Conservation (phyloP, 1,284 basidiomycete genomes). For the Cutaneotrichosporon cyanovorans region DNA sequence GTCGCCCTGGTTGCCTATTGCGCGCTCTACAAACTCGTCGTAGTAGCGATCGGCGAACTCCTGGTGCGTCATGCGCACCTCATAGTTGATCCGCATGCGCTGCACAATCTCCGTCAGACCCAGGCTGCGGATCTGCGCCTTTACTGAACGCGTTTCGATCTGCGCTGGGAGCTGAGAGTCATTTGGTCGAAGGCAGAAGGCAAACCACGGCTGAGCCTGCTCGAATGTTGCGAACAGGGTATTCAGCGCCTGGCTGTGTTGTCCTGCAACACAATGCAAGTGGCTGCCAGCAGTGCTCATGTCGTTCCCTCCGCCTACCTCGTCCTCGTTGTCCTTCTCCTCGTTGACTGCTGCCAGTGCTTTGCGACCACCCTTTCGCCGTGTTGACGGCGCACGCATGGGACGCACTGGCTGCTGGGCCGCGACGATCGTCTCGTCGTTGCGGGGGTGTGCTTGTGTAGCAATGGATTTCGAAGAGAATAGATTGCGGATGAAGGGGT, state of each 20-base stretch:
- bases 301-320: constrained; percentile 33
- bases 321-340: constrained; percentile 50
- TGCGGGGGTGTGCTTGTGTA: constrained; percentile 79
- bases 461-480: constrained; percentile 83
- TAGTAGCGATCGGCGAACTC: constrained; percentile 83
- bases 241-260: constrained; percentile 74
- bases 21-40: constrained; percentile 49
- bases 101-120: constrained; percentile 73
- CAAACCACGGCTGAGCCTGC: constrained; percentile 85
- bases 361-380: constrained; percentile 58
- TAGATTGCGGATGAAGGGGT: constrained; percentile 82
- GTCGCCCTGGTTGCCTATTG: constrained; percentile 42
- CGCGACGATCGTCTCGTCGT: constrained; percentile 88
- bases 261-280: constrained; percentile 68
- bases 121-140: constrained; percentile 78
- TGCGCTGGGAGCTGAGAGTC: constrained; percentile 91
- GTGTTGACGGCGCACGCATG: constrained; percentile 81
- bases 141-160: constrained; percentile 81
- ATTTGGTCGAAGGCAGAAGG: constrained; percentile 89
- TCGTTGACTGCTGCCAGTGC: constrained; percentile 53
- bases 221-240: constrained; percentile 81
- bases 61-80: constrained; percentile 75
- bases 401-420: constrained; percentile 89
- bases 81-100: constrained; percentile 58
- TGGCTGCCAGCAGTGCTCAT: constrained; percentile 62